Conservation (phyloP, 306 rosid genomes). For the Oemleria cerasiformis region DNA sequence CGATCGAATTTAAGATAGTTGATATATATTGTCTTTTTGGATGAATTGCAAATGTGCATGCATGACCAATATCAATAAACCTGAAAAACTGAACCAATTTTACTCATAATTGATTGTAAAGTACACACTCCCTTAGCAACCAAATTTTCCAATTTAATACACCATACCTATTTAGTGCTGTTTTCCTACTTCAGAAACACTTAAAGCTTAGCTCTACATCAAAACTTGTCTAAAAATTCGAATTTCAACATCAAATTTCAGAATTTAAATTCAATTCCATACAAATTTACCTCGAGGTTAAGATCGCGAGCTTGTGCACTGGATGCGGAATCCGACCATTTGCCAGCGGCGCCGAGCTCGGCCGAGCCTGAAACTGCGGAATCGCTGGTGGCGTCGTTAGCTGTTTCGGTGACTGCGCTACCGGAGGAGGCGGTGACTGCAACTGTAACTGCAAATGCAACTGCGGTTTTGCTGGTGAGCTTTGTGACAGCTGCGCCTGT, state of each 20-base stretch:
- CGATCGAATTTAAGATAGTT: background rate
- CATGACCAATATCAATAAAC: background rate
- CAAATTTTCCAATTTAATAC: constrained; percentile 4
- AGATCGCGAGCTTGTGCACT: constrained; percentile 37
- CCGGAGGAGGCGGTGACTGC: background rate
- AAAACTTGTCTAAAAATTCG: background rate
- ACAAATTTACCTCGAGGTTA: constrained; percentile 41
- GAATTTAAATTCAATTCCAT: constrained; percentile 4
- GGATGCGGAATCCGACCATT: constrained; percentile 39
- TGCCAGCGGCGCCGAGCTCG: constrained; percentile 30
- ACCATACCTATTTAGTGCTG: constrained; percentile 9
- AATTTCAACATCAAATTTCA: background rate
- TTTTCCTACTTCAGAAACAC: constrained; percentile 10
- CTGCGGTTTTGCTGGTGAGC: constrained; percentile 4
- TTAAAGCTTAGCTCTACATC: background rate
- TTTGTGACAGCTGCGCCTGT: constrained; percentile 10
- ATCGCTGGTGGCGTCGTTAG: background rate
- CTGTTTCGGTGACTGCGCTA: background rate
- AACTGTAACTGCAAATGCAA: constrained; percentile 6
- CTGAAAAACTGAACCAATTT: background rate
- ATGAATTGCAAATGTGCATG: background rate
- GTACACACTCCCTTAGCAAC: background rate
- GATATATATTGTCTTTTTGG: background rate
- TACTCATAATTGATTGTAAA: background rate
- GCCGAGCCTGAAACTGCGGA: constrained; percentile 8